phyloP scores from a whole-genome alignment of 768 basidiomycete genomes.

The Daedaleopsis sinensis region DNA sequence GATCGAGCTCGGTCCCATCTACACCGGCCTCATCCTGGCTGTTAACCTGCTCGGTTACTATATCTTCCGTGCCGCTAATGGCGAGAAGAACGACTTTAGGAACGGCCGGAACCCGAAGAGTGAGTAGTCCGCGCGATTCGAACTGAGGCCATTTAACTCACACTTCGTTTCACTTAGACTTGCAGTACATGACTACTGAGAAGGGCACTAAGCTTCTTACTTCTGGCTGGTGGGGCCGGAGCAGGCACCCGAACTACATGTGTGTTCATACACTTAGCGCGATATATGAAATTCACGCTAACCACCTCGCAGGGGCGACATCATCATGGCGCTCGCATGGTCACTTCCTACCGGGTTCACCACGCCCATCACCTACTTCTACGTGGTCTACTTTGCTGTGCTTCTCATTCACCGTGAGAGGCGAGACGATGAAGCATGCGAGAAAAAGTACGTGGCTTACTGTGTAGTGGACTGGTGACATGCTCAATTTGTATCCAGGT shows the following conservation, averaged over 20 bases:
- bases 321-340: constrained; percentile 92
- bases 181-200: constrained; percentile 78
- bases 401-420: constrained; percentile 89
- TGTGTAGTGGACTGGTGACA: not conserved
- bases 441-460: constrained; percentile 66
- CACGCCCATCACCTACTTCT: constrained; percentile 96
- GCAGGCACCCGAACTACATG: constrained; percentile 93
- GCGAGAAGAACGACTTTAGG: constrained; percentile 95
- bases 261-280: constrained; percentile 35
- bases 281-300: constrained; percentile 2
- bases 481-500: constrained; percentile 46
- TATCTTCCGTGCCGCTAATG: constrained; percentile 88
- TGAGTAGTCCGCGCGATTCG: constrained; percentile 30
- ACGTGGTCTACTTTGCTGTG: constrained; percentile 84
- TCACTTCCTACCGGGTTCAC: constrained; percentile 89
- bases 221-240: constrained; percentile 97
- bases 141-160: not conserved
- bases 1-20: constrained; percentile 69
- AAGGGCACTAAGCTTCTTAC: constrained; percentile 89
- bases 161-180: constrained; percentile 48
- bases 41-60: constrained; percentile 80
- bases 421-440: constrained; percentile 91
- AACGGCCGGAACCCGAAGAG: constrained; percentile 95
- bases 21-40: constrained; percentile 58
- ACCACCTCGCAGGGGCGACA: constrained; percentile 63